Conservation (phyloP, 192 early-diverging fungal species). For the Linnemannia hyalina region DNA sequence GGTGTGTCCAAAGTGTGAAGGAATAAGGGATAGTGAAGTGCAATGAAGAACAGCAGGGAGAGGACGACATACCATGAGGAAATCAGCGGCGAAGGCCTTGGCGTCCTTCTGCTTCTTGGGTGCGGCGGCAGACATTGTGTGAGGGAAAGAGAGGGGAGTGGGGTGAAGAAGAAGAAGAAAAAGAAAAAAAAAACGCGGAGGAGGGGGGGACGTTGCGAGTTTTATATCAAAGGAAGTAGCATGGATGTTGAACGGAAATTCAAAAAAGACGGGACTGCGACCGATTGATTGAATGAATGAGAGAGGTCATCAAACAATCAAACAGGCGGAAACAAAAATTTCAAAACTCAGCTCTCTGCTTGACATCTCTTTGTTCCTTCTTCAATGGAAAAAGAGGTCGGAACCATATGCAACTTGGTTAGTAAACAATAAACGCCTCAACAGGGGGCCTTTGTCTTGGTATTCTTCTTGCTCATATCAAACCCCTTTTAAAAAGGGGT, state of each 20-base stretch:
- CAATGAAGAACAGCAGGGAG: not conserved
- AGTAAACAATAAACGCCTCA: not conserved
- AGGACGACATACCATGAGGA: constrained; percentile 84
- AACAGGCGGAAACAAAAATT: constrained; percentile 7
- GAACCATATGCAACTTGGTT: not conserved
- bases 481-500: too few species aligned
- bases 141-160: constrained; percentile 24
- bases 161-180: constrained; percentile 13
- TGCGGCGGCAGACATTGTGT: constrained; percentile 25
- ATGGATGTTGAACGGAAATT: not conserved
- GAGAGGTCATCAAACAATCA: not conserved
- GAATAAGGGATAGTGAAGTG: not conserved
- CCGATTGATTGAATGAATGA: not conserved
- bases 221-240: not conserved
- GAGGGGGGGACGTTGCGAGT: not conserved
- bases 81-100: constrained; percentile 54
- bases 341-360: constrained; percentile 1
- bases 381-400: not conserved
- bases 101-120: constrained; percentile 49
- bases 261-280: not conserved
- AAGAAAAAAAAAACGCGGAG: constrained; percentile 4
- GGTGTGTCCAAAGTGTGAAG: not conserved
- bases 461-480: too few species aligned
- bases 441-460: too few species aligned
- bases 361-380: not conserved